Evolutionary conservation across 805 yeast species (phyloP).

Genomic region (Groenewaldozyma tartarivorans): DNA sequence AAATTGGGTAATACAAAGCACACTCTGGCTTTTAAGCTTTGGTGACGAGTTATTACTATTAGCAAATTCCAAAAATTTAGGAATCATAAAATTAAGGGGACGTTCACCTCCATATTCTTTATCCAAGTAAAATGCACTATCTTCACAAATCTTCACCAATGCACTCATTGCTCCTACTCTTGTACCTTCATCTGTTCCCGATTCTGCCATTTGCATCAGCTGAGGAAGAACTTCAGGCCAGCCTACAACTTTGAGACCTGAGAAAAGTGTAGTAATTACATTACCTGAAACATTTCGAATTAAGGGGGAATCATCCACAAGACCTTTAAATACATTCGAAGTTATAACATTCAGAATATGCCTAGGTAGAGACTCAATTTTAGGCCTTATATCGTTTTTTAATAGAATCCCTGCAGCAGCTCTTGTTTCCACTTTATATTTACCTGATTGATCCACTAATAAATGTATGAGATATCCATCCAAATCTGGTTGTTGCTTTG

Average conservation of each 20-base stretch:
- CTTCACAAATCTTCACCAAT: slow-evolving; percentile 83
- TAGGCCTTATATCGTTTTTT: slow-evolving; percentile 56
- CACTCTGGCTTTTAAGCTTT: slow-evolving; percentile 48
- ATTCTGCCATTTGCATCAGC: slow-evolving; percentile 50
- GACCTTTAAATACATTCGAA: slow-evolving; percentile 34
- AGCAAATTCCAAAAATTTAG: slow-evolving; percentile 49
- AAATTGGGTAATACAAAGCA: slow-evolving; percentile 69
- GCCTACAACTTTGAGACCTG: slow-evolving; percentile 51
- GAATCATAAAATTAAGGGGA: slow-evolving; percentile 61
- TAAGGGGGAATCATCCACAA: slow-evolving; percentile 44
- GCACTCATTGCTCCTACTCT: slow-evolving; percentile 78
- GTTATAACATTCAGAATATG: slow-evolving; percentile 38
- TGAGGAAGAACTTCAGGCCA: slow-evolving; percentile 75
- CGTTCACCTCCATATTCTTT: slow-evolving; percentile 52
- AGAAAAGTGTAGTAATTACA: slow-evolving; percentile 74
- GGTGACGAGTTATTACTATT: slow-evolving; percentile 27
- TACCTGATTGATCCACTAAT: slow-evolving; percentile 43
- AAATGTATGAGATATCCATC: slow-evolving; percentile 71
- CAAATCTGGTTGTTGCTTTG: slow-evolving; percentile 63
- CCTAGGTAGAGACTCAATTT: slow-evolving; percentile 24
- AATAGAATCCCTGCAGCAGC: slow-evolving; percentile 85
- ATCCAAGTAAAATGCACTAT: slow-evolving; percentile 58
- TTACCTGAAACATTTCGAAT: slow-evolving; percentile 86
- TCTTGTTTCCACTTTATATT: slow-evolving; percentile 46
- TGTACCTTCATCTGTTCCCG: slow-evolving; percentile 35